Evolutionary conservation across 371 early-diverging fungal species (phyloP).

Genomic region (Cokeromyces recurvatus): DNA sequence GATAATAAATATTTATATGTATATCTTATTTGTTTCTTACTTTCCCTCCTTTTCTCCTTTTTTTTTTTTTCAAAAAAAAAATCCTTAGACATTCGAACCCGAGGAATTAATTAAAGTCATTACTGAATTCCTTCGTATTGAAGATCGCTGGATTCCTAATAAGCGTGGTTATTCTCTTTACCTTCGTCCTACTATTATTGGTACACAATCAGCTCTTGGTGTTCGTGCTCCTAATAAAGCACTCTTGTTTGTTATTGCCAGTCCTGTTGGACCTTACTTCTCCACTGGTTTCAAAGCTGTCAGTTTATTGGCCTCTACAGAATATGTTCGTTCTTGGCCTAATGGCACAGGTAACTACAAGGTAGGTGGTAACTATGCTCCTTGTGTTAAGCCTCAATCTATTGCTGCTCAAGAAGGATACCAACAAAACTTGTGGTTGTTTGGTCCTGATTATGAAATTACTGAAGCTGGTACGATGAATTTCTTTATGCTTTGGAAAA

Average conservation of each 20-base stretch:
- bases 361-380: slow-evolving; percentile 77
- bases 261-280: slow-evolving; percentile 94
- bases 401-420: slow-evolving; percentile 76
- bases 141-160: slow-evolving; percentile 78
- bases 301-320: slow-evolving; percentile 70
- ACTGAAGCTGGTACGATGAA: slow-evolving; percentile 97
- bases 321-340: slow-evolving; percentile 90
- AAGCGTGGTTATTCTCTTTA: slow-evolving; percentile 91
- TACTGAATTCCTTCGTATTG: slow-evolving; percentile 73
- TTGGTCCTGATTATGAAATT: slow-evolving; percentile 71
- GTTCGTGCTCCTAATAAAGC: slow-evolving; percentile 63
- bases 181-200: slow-evolving; percentile 90
- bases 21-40: not conserved
- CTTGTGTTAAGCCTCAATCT: slow-evolving; percentile 74
- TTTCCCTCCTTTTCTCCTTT: too few species aligned
- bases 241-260: slow-evolving; percentile 80
- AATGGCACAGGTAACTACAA: slow-evolving; percentile 89
- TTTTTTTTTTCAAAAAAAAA: too few species aligned
- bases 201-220: slow-evolving; percentile 75
- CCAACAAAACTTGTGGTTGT: slow-evolving; percentile 91
- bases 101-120: slow-evolving; percentile 77
- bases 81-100: slow-evolving; percentile 65
- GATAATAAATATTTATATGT: not conserved
- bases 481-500: slow-evolving; percentile 80
- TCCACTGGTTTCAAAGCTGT: slow-evolving; percentile 83